Evolutionary conservation across 306 rosid genomes (phyloP), one percentile per base, ranked within the genome.

Genomic region (Purshia tridentata): DNA sequence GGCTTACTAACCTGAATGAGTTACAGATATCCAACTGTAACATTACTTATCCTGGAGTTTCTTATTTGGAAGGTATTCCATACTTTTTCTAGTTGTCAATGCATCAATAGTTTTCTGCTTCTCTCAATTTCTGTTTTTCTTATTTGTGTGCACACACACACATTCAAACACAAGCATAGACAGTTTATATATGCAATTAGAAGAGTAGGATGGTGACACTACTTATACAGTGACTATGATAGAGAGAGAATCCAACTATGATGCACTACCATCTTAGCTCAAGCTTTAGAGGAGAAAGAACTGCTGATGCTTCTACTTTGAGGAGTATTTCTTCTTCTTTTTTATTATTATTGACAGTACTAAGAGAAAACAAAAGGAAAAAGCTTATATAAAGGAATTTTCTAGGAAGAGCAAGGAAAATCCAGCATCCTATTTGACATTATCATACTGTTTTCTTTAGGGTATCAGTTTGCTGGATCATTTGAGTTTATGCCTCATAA

Each of bases 21-120:
- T 78, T 89, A 68, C 87, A 77, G 55, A 65, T 87, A 54, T 85
- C 87, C 80, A 87, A 85, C 80, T 79, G 84, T 71, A 76, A 84
- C 57, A 56, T 89, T 69, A 79, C 90, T 54, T 91, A 89, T 78
- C 53, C 62, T 55, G 95, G 95, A 76, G 62, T 87, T 69, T 19
- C 85, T 72, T 87, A 85, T 79, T 82, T 89, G 64, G 83, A 77
- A 85, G 91, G 95, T 89, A 87, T 58, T 76, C 74, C 52, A 16
- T 59, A 20, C 19, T 49, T 77, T 77, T 54, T 20, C n/a, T 52
- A 19, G 64, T 42, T 40, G 65, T 52, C 37, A 44, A 67, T 15
- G 22, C 18, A 29, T 72, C 35, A 56, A 57, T 7, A 67, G 35
- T 58, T 74, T 74, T 20, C 76, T 48, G 64, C 68, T 46, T 45